These are phyloP conservation scores for Pinus tabuliformis DNA, from an alignment of 75 land plant genomes.

Conservation along the genomic window DNA sequence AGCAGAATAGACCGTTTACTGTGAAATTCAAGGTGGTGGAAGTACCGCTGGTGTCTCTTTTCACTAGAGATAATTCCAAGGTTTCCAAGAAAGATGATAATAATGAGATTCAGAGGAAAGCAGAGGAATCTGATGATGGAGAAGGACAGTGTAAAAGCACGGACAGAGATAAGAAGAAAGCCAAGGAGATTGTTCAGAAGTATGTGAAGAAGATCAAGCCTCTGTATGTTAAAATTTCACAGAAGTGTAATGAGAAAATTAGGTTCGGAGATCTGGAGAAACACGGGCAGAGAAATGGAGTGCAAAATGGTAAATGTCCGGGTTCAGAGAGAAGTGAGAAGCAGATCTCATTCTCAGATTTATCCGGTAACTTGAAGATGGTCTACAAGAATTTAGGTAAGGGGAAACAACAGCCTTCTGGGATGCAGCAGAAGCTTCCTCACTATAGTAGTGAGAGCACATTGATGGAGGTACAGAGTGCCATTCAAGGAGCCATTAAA, in stretches of 20 bases:
- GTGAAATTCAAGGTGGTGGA: conserved; percentile 67
- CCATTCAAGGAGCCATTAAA: conserved; percentile 37
- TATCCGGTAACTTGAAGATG: conserved; percentile 8
- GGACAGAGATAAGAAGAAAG: conserved; percentile 21
- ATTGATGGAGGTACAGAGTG: conserved; percentile 23
- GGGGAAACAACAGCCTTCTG: neutral
- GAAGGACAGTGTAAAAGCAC: neutral
- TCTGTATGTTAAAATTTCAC: conserved; percentile 50
- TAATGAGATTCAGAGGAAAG: conserved; percentile 1
- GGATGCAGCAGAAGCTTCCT: neutral
- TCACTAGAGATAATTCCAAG: conserved; percentile 39
- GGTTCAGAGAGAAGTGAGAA: neutral
- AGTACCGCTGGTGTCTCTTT: conserved; percentile 52
- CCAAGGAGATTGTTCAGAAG: conserved; percentile 48
- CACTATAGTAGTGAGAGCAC: conserved; percentile 10
- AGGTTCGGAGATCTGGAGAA: conserved; percentile 25
- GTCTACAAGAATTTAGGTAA: neutral
- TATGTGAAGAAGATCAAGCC: conserved; percentile 69
- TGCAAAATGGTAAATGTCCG: neutral
- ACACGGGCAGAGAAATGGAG: neutral
- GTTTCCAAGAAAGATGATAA: conserved; percentile 3
- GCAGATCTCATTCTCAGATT: conserved; percentile 2
- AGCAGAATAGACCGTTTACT: conserved; percentile 35
- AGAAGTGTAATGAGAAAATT: conserved; percentile 27
- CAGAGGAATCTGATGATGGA: neutral